phyloP scores from a whole-genome alignment of 495 filamentous ascomycete genomes.

The Talaromyces trachyspermus region DNA sequence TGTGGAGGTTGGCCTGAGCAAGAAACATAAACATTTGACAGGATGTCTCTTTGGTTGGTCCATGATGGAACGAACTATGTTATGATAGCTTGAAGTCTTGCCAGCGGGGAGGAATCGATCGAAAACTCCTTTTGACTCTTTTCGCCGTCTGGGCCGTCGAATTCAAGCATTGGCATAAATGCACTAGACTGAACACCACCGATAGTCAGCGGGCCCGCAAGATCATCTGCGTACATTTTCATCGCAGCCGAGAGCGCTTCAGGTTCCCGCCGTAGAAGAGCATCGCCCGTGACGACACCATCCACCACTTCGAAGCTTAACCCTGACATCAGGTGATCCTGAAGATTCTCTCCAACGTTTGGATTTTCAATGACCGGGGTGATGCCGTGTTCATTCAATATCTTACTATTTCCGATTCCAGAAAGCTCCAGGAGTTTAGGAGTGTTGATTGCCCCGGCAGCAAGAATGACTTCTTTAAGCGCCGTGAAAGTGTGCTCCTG shows the following conservation, averaged over 20 bases:
- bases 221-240: constrained; percentile 27
- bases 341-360: constrained; percentile 43
- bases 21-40: too few species aligned
- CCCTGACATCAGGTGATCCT: constrained; percentile 29
- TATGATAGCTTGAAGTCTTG: neutral
- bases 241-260: constrained; percentile 25
- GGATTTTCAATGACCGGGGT: constrained; percentile 30
- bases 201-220: neutral
- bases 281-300: constrained; percentile 32
- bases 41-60: too few species aligned
- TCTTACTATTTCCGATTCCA: constrained; percentile 41
- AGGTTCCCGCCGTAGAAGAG: constrained; percentile 35
- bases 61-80: too few species aligned
- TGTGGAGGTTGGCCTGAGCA: neutral
- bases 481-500: constrained; percentile 32
- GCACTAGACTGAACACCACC: neutral
- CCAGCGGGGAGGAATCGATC: neutral
- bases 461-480: constrained; percentile 49
- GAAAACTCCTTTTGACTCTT: neutral
- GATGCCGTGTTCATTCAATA: constrained; percentile 30
- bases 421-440: constrained; percentile 56
- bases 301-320: constrained; percentile 35
- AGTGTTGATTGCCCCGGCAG: constrained; percentile 49
- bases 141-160: constrained; percentile 14
- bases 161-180: constrained; percentile 27